A percentile compares a stretch with the other conserved stretches of the same genome.
Conservation (phyloP, 73 alveolate species). For the Paramecium bursaria region DNA sequence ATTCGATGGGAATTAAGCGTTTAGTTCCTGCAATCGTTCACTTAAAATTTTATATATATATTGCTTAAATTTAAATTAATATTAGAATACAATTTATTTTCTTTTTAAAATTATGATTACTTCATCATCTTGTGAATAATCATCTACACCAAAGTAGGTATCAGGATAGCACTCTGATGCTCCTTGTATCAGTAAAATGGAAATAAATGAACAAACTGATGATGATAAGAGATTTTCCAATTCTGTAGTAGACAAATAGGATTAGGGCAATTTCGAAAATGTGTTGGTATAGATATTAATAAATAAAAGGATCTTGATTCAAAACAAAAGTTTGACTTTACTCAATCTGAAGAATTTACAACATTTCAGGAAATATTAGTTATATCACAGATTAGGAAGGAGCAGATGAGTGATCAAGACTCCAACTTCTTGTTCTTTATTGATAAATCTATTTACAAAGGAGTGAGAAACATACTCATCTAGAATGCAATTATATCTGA, state of each 20-base stretch:
- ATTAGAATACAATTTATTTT: too few relatives aligned
- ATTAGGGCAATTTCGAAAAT: constrained; percentile 1
- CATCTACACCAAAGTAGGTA: too few relatives aligned
- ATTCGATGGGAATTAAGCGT: too few relatives aligned
- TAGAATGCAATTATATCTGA: background rate
- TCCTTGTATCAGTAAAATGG: too few relatives aligned
- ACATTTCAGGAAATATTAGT: constrained; percentile 13
- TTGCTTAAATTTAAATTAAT: too few relatives aligned
- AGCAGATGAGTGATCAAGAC: constrained; percentile 37
- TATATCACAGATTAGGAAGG: constrained; percentile 21
- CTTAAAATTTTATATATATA: too few relatives aligned
- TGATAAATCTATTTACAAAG: constrained; percentile 28
- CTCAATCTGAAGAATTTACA: background rate
- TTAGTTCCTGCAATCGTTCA: too few relatives aligned
- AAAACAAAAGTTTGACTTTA: constrained; percentile 7
- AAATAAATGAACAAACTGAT: constrained; percentile 51
- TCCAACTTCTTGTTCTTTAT: constrained; percentile 23
- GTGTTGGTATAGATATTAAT: constrained; percentile 8
- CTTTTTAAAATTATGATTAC: too few relatives aligned
- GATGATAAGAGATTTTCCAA: constrained; percentile 43
- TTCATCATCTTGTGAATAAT: too few relatives aligned
- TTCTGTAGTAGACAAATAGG: constrained; percentile 38
- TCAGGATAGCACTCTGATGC: too few relatives aligned
- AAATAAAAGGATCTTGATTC: constrained; percentile 25
- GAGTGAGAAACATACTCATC: constrained; percentile 18